Evolutionary conservation across 495 filamentous ascomycete genomes (phyloP).

Genomic region (Achaetomiella virescens): DNA sequence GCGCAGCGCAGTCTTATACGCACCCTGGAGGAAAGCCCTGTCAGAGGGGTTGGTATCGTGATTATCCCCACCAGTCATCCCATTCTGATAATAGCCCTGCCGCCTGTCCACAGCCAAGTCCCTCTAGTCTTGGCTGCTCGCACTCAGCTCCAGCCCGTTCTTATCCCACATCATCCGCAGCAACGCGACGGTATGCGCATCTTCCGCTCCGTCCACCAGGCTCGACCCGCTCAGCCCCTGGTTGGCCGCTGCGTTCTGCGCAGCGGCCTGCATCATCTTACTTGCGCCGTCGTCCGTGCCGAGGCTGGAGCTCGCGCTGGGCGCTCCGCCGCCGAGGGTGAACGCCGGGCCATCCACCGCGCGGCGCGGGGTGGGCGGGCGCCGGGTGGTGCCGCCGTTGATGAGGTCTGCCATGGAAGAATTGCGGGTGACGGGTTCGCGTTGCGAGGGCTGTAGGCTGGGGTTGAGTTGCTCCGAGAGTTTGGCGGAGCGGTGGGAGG

Average conservation of each 20-base stretch:
- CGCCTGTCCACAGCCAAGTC: neutral
- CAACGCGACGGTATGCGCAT: constrained; percentile 40
- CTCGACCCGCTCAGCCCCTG: constrained; percentile 38
- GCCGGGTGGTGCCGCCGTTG: neutral
- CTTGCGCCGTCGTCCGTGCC: constrained; percentile 23
- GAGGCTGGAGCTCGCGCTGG: constrained; percentile 34
- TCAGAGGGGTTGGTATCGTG: too few relatives aligned
- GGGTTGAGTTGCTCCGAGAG: constrained; percentile 2
- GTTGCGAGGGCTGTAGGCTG: neutral
- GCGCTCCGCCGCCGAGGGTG: constrained; percentile 21
- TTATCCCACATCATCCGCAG: constrained; percentile 51
- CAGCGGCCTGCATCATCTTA: constrained; percentile 5
- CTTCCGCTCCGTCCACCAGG: constrained; percentile 35
- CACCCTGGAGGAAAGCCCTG: too few relatives aligned
- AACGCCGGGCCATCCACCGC: constrained; percentile 22
- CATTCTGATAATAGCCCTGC: neutral
- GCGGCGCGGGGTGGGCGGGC: neutral
- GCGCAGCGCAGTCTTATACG: too few relatives aligned
- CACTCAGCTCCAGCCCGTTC: constrained; percentile 40
- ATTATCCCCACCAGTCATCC: neutral
- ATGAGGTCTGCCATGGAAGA: constrained; percentile 9
- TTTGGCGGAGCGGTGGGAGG: constrained; percentile 11
- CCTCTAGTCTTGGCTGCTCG: constrained; percentile 46
- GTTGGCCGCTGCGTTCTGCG: constrained; percentile 21
- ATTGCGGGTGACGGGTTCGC: neutral